Conservation (phyloP, 108 stramenopile genomes). For the Fragilaria radians region DNA sequence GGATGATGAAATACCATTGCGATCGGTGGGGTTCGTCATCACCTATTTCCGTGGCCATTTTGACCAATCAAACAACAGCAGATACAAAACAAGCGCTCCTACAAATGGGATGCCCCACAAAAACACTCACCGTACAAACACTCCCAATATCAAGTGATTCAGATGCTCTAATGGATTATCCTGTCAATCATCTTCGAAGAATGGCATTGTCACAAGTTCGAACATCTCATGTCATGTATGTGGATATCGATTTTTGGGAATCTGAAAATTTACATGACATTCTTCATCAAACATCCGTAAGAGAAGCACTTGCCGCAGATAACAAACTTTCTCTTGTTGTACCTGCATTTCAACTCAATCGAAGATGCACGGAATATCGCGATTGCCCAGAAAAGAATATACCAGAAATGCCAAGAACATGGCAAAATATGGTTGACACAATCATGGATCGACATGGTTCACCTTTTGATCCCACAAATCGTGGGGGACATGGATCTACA, state of each 20-base stretch:
- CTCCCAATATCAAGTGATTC: constrained; percentile 29
- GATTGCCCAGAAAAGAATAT: constrained; percentile 66
- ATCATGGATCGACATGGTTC: constrained; percentile 18
- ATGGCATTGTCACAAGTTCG: constrained; percentile 55
- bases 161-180: constrained; percentile 65
- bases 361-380: constrained; percentile 38
- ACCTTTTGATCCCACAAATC: constrained; percentile 77
- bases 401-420: constrained; percentile 48
- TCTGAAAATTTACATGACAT: constrained; percentile 50
- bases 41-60: constrained; percentile 27
- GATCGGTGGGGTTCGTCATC: constrained; percentile 35
- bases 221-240: constrained; percentile 72
- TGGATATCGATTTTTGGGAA: constrained; percentile 90
- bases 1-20: constrained; percentile 59
- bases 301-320: constrained; percentile 33
- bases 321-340: constrained; percentile 54
- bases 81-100: not conserved
- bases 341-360: constrained; percentile 73
- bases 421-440: constrained; percentile 25
- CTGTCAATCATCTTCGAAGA: constrained; percentile 86
- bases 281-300: constrained; percentile 17
- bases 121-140: constrained; percentile 32
- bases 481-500: constrained; percentile 79
- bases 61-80: constrained; percentile 14
- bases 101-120: constrained; percentile 18